Base-by-base conservation (phyloP, 192 early-diverging fungal genomes). In the Umbelopsis ramanniana region DNA sequence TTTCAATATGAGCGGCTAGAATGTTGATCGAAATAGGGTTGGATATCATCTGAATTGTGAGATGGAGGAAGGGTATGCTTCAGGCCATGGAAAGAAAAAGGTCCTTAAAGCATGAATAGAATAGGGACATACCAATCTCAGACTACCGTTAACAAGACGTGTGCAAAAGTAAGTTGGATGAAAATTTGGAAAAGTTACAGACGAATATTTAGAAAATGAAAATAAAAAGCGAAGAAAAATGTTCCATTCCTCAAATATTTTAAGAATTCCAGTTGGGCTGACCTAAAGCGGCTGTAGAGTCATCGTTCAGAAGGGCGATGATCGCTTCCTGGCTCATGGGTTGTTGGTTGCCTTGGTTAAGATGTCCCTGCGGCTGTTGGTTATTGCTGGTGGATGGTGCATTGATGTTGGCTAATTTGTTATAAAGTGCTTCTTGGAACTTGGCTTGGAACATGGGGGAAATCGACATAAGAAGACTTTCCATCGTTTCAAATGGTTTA, bases 401-500 rank as follows among this genome's bases (percentile, higher is more conserved):
- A 38, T 63, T 63, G 57, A 63, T 63, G 33, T 63, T n/a, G 5
- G 57, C 66, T 47, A 82, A 53, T 54, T 82, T 82, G 47, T 72
- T 38, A 69, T 69, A 73, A 5, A 82, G 57, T 4, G 71, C 72
- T 24, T 75, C 57, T 57, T 82, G 74, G 52, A 82, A 82, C 38
- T 66, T 54, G 48, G 79, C 66, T 23, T 70, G 46, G 67, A 82
- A 82, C 68, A 76, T 70, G 9, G 80, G 77, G 73, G 74, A 76
- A 6, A 66, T 48, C 0, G 71, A 54, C 78, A 79, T 74, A 6
- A 82, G 66, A 35, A 82, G 47, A 60, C 72, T 72, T 22, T 82
- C 80, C 77, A 82, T 82, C 19, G 77, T 79, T 60, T 82, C 80
- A 68, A 79, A 82, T 9, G 72, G 68, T 29, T 73, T 53, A 5